These are phyloP conservation scores for Penicillium freii DNA, from an alignment of 2,329 filamentous ascomycete genomes.

Conservation along the genomic window DNA sequence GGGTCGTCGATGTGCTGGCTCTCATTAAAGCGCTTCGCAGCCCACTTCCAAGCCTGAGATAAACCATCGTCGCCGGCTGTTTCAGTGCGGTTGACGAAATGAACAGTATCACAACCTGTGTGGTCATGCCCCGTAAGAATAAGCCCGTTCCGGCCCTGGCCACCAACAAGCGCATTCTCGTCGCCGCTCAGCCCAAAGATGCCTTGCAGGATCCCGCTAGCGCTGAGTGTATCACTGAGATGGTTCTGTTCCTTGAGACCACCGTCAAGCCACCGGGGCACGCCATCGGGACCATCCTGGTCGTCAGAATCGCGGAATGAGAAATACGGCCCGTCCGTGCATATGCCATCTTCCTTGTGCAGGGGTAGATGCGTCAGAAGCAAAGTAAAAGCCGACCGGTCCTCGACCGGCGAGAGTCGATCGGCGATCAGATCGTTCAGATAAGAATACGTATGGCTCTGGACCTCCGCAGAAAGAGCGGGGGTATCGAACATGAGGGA, in stretches of 20 bases:
- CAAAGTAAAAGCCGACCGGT: constrained; percentile 70
- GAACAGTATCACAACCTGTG: constrained; percentile 85
- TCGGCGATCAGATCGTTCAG: constrained; percentile 59
- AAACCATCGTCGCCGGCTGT: constrained; percentile 1
- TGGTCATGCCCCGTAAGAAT: constrained; percentile 95
- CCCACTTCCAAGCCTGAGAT: constrained; percentile 34
- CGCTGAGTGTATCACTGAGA: constrained; percentile 68
- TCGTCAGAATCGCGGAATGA: constrained; percentile 68
- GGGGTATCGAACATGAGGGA: constrained; percentile 92
- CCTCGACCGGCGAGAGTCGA: constrained; percentile 58
- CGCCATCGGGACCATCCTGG: constrained; percentile 54
- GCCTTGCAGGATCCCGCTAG: constrained; percentile 72
- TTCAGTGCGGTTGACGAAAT: constrained; percentile 66
- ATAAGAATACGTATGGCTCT: constrained; percentile 74
- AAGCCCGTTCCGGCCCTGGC: constrained; percentile 69
- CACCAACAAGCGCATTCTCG: constrained; percentile 55
- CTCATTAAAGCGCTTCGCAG: constrained; percentile 32
- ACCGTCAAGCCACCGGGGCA: constrained; percentile 38
- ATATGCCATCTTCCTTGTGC: constrained; percentile 77
- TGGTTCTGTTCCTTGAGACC: constrained; percentile 84
- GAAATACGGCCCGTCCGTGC: constrained; percentile 81
- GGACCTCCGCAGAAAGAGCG: constrained; percentile 63
- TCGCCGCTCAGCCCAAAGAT: constrained; percentile 75
- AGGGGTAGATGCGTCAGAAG: constrained; percentile 90
- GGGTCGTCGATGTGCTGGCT: constrained; percentile 13